Conservation (phyloP, 169 alveolate species). For the Cryptosporidium sp. region DNA sequence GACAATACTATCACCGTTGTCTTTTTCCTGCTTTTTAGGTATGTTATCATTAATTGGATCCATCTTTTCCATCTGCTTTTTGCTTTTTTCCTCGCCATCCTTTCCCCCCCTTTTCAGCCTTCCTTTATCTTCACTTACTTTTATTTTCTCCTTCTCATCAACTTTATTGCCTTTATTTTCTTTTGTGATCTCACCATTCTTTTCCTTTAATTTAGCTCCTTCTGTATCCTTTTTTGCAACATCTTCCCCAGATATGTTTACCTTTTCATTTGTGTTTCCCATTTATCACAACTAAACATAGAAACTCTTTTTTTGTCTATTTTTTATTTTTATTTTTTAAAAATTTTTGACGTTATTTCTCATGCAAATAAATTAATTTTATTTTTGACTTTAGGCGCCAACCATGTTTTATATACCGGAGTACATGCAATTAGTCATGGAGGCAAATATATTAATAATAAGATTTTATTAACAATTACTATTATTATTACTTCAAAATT, state of each 20-base stretch:
- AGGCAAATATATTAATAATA: background rate
- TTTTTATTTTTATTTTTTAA: background rate
- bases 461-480: background rate
- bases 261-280: constrained; percentile 15
- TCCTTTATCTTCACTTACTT: background rate
- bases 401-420: background rate
- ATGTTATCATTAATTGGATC: constrained; percentile 10
- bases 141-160: background rate
- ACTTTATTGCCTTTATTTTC: background rate
- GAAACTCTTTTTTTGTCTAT: background rate
- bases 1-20: background rate
- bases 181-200: background rate
- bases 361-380: background rate
- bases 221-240: background rate
- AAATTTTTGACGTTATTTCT: constrained; percentile 1
- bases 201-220: background rate
- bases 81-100: background rate
- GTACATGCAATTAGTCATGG: constrained; percentile 2
- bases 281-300: background rate
- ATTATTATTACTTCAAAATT: no score
- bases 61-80: background rate
- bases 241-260: background rate
- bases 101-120: background rate
- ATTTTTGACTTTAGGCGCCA: constrained; percentile 32
- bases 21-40: background rate